Percentiles rank a stretch among this genome's conserved stretches.
phyloP scores from a whole-genome alignment of 2,329 filamentous ascomycete species.

The Fusarium sp. region DNA sequence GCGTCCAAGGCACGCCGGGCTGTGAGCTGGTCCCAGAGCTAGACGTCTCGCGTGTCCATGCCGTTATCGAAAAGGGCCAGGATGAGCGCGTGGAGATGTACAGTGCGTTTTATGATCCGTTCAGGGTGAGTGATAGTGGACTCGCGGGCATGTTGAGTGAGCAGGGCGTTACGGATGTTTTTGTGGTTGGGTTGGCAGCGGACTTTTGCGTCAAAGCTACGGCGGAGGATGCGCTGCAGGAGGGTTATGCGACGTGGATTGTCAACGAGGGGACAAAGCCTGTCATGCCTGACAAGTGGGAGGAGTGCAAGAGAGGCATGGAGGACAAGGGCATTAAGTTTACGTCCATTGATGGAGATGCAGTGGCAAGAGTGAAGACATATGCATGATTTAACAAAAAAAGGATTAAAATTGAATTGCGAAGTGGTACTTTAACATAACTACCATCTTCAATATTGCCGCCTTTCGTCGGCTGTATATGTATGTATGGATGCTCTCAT shows the following conservation, averaged over 20 bases:
- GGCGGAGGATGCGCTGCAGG: conserved; percentile 77
- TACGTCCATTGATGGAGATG: conserved; percentile 52
- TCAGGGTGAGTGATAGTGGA: conserved; percentile 71
- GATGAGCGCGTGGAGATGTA: conserved; percentile 88
- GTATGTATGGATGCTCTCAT: conserved; percentile 36
- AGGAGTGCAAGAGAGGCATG: conserved; percentile 62
- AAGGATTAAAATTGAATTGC: conserved; percentile 34
- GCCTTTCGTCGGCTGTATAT: conserved; percentile 30
- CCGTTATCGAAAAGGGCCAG: conserved; percentile 80
- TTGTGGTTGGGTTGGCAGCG: conserved; percentile 83
- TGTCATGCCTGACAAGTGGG: conserved; percentile 72
- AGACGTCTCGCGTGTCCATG: conserved; percentile 65
- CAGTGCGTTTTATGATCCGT: conserved; percentile 87
- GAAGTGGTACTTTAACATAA: conserved; percentile 24
- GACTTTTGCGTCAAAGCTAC: conserved; percentile 91
- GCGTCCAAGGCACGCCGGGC: conserved; percentile 78
- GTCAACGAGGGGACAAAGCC: conserved; percentile 81
- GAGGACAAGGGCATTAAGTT: conserved; percentile 68
- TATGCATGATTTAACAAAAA: conserved; percentile 10
- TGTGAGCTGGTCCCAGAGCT: conserved; percentile 79
- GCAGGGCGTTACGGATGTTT: conserved; percentile 77
- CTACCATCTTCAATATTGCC: conserved; percentile 23
- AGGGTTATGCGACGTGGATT: conserved; percentile 81
- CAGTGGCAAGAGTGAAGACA: conserved; percentile 37
- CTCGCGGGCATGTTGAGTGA: conserved; percentile 67